Conservation (phyloP, 257 asterid species). For the Solanum chaucha region DNA sequence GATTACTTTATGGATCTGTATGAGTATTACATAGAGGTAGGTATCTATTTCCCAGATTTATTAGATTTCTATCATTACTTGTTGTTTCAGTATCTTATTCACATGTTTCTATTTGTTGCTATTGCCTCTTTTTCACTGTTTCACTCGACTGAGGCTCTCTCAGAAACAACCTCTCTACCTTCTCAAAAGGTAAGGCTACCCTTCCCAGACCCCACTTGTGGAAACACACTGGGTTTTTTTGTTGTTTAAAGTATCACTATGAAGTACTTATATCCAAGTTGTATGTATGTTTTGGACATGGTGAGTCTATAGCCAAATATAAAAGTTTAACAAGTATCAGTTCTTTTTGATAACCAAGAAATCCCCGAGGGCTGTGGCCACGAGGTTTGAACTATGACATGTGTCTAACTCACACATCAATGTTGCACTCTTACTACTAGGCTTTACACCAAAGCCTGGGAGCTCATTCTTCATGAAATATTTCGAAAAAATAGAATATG, state of each 20-base stretch:
- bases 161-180: not conserved
- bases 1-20: not conserved
- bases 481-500: not conserved
- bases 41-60: not conserved
- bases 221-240: not conserved
- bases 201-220: not conserved
- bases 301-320: not conserved
- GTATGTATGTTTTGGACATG: not conserved
- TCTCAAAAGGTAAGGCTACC: not conserved
- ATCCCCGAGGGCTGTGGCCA: not conserved
- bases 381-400: not conserved
- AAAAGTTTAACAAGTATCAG: not conserved
- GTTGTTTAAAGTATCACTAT: not conserved
- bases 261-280: not conserved
- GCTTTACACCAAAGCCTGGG: not conserved
- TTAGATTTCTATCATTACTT: not conserved
- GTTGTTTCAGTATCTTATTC: not conserved
- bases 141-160: not conserved
- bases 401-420: not conserved
- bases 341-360: not conserved
- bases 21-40: not conserved
- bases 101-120: not conserved
- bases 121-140: not conserved
- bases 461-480: not conserved
- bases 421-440: not conserved